Base-by-base conservation (phyloP, 257 asterid species). In the Salvia rosmarinus region DNA sequence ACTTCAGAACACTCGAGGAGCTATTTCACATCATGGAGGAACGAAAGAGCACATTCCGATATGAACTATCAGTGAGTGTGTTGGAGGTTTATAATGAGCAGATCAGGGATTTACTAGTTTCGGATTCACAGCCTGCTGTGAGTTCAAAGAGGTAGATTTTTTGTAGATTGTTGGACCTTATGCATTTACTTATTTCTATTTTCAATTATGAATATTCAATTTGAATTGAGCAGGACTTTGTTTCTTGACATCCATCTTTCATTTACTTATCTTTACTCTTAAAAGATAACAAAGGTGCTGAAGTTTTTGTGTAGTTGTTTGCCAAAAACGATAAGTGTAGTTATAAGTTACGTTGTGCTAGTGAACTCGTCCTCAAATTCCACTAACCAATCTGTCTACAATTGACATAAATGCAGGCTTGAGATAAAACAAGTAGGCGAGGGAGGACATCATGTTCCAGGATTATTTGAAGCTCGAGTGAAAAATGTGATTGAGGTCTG, bases 11-110 rank as follows among this genome's bases (percentile, higher is more conserved):
- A 64, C 95, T 95, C 46, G 90, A 89, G 82, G 85, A 83, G 76
- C 81, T 95, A 9, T 95, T 91, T 77, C 83, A 59, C 81, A 85
- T 91, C 54, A 87, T 88, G 71, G 96, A 85, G 64, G 96, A 88
- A 82, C 72, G 99, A 74, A 86, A 88, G 74, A 85, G 63, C 67
- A 82, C 90, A n/a, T 84, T 82, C 70, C 75, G 64, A 3, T 95
- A 88, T 44, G 92, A 91, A 75, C 76, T 95, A 73, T 86, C 96
- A 57, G 98, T 91, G 51, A 89, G 97, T 56, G 99, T 91, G 23
- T 73, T 95, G 82, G 99, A 95, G 83, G 98, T 95, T 70, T 95
- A 95, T 71, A 95, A 95, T 72, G 99, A 95, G 84, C 98, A 91
- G 78, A 88, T 95, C 71, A 78, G 96, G 50, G 99, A 91, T 73